Base-by-base conservation (phyloP, 2,329 filamentous ascomycete genomes). In the Hypoxylon sp. region DNA sequence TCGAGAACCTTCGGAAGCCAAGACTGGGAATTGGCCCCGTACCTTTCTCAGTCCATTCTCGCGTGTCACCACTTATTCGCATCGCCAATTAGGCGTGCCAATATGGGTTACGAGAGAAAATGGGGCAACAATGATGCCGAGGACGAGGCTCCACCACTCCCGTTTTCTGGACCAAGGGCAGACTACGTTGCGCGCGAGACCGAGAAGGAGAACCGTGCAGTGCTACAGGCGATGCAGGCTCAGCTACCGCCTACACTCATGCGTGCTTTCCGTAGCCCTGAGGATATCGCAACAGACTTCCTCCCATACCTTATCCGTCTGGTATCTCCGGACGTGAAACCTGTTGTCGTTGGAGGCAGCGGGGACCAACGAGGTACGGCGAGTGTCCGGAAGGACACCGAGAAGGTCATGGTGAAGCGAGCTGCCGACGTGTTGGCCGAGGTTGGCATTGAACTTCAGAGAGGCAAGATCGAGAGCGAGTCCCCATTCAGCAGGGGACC, bases 11-110 rank as follows among this genome's bases (percentile, higher is more conserved):
- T 90, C 76, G 83, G 89, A n/a, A 90, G 88, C 65, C 95, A 98
- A 78, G 94, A 97, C 61, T 99, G 96, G 92, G 96, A 99, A 79
- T 83, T 99, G 14, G 88, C 87, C 0, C 90, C 93, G 0, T 99
- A 99, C 78, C 87, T 98, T 52, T 93, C 90, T 74, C 92, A 96
- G 72, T 91, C 95, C 0, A 87, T 96, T 14, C 86, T 98, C 1
- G 96, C 93, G 2, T 98, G 97, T 76, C 97, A 99, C 77, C 86
- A 93, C 75, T 86, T 99, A 11, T 99, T 99, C 76, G 93, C 94
- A 2, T 91, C 92, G 0, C 88, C 91, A 25, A 85, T 85, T 36
- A 85, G 85, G 60, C 84, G 84, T 69, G 74, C 78, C 52, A 79
- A 77, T 63, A 65, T 78, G 51, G 78, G 77, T 36, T 83, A 82